Percentiles rank a stretch among this genome's conserved stretches.
phyloP scores from a whole-genome alignment of 345 rosid species.

The Hypericum androsaemum region DNA sequence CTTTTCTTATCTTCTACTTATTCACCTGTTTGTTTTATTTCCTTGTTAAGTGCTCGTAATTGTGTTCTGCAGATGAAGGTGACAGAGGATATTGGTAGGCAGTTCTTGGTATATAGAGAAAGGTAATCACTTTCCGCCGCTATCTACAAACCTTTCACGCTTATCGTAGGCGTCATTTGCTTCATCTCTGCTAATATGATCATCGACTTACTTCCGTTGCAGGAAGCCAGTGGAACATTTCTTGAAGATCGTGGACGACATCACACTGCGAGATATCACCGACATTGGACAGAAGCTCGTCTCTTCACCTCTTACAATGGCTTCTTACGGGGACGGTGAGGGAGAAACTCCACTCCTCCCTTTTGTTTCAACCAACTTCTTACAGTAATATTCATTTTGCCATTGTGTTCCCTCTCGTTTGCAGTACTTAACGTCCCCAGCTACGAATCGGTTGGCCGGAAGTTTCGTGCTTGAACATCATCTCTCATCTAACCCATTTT shows the following conservation, averaged over 20 bases:
- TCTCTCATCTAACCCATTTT: not conserved
- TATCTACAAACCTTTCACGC: not conserved
- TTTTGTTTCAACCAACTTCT: not conserved
- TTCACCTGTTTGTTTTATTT: not conserved
- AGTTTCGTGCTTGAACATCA: conserved; percentile 25
- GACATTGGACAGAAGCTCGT: conserved; percentile 42
- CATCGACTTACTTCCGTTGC: not conserved
- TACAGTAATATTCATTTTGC: not conserved
- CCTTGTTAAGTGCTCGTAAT: not conserved
- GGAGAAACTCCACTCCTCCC: too few relatives aligned
- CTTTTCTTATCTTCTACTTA: not conserved
- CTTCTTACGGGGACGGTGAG: conserved; percentile 82
- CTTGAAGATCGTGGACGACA: conserved; percentile 49
- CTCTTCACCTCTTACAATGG: conserved; percentile 84
- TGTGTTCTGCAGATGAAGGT: conserved; percentile 2
- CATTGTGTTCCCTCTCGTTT: not conserved
- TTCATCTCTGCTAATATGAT: not conserved
- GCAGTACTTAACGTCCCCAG: conserved; percentile 61
- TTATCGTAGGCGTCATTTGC: not conserved
- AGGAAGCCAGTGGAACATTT: conserved; percentile 80
- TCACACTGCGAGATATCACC: conserved; percentile 50
- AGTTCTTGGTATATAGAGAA: conserved; percentile 68
- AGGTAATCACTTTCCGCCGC: conserved; percentile 34
- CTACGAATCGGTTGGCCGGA: conserved; percentile 53
- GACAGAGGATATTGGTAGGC: conserved; percentile 39